Base-by-base conservation (phyloP, 2,329 filamentous ascomycete species). In the Gremmenia infestans region DNA sequence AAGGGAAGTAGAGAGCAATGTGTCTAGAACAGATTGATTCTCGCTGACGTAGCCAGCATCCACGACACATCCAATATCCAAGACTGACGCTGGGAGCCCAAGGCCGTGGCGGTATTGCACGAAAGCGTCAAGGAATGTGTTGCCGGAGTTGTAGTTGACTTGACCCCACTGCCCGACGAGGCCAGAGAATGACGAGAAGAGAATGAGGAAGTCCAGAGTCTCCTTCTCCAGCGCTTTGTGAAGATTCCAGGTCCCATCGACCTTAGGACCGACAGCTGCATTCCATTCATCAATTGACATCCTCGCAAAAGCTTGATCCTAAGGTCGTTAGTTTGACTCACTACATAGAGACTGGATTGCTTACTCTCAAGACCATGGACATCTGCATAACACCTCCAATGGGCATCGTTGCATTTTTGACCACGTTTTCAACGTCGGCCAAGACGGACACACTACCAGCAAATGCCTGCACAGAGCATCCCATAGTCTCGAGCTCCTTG, bases 61-160 rank as follows among this genome's bases (percentile, higher is more conserved):
- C 3, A 67, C 68, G 11, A 85, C 74, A 1, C 74, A 74, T 0
- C 79, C 80, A 11, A 85, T 68, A 61, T 83, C 76, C 1, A 85
- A 69, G 0, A 74, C 74, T 0, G 76, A 71, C 35, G 75, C 76
- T 2, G 74, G 68, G 3, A 77, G 66, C 3, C 75, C 74, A 28
- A 66, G 66, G 2, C 62, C 64, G 0, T 69, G 68, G 4, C 76
- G 72, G 58, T 74, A 68, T 28, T 72, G 69, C 1, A 67, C 68
- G 46, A 76, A 71, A 2, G 71, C 65, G 46, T 78, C 72, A 3
- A 78, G 68, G 68, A 74, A 79, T 28, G 72, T 72, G 63, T 80
- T 80, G 1, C 59, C 72, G 1, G 69, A 64, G 9, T 67, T 64
- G 48, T 74, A 74, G 23, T 63, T 70, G 2, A 63, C 61, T 37